Percentiles rank a stretch among this genome's conserved stretches.
Conservation (phyloP, 805 yeast species). For the Cephaloascus albidus region DNA sequence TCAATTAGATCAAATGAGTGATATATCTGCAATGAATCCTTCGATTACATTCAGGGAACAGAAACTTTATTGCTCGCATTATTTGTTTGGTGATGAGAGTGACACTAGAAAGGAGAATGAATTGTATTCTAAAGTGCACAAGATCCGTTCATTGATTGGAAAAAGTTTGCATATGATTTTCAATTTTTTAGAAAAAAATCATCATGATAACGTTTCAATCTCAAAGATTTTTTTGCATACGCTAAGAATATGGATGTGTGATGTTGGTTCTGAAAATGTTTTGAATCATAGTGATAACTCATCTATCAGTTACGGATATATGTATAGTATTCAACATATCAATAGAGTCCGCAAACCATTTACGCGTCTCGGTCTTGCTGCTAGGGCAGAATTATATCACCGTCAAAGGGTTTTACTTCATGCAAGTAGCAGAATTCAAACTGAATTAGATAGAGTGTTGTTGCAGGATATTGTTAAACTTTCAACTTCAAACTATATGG, state of each 20-base stretch:
- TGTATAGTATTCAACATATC: conserved; percentile 52
- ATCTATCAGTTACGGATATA: conserved; percentile 42
- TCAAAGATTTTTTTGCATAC: conserved; percentile 55
- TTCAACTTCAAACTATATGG: conserved; percentile 61
- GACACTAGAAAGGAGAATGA: conserved; percentile 28
- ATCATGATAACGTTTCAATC: conserved; percentile 55
- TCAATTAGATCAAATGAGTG: conserved; percentile 5
- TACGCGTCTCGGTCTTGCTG: conserved; percentile 72
- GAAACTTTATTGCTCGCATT: conserved; percentile 54
- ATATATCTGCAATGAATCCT: conserved; percentile 41
- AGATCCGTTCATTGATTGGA: conserved; percentile 51
- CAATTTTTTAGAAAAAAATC: conserved; percentile 32
- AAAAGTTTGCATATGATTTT: conserved; percentile 51
- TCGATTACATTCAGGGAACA: conserved; percentile 48
- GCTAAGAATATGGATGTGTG: conserved; percentile 68
- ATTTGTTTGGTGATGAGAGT: conserved; percentile 50
- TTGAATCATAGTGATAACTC: conserved; percentile 47
- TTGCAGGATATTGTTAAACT: conserved; percentile 56
- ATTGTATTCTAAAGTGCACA: conserved; percentile 40
- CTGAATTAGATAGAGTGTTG: conserved; percentile 51
- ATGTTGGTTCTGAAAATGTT: conserved; percentile 66
- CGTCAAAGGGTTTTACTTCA: conserved; percentile 63
- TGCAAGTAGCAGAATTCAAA: conserved; percentile 64
- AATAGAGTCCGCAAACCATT: conserved; percentile 57
- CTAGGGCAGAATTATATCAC: conserved; percentile 66